Base-by-base conservation (phyloP, 176 grass and related monocot genomes). In the Aegilops speltoides region DNA sequence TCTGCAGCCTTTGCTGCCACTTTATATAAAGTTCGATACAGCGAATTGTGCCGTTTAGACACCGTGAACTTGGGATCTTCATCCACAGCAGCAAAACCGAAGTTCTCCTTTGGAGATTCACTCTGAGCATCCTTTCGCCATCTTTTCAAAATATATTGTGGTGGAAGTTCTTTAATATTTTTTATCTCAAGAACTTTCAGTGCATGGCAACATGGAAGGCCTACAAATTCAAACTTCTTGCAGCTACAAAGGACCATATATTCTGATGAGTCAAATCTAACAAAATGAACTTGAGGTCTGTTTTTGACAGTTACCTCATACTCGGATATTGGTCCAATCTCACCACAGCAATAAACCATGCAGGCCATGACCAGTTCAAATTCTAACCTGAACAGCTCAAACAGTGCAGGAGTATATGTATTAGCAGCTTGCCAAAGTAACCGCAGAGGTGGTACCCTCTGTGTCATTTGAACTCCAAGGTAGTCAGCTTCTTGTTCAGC, bases 81-180 rank as follows among this genome's bases (percentile, higher is more conserved):
- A 34, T 95, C 93, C 40, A 80, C 74, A 68, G 83, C 45, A 10
- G 32, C 75, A 86, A 87, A 91, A 28, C 85, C 77, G 59, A 85
- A 79, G 82, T 85, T 97, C 83, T 90, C 88, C 52, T 78, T 83
- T 64, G 80, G 33, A 54, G 83, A 76, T 73, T 91, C 91, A 80
- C 80, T 90, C 64, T 91, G 90, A 50, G 95, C 95, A 89, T 95
- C 93, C 68, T 91, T 97, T 80, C 91, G 76, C 93, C 95, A 97
- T 88, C 93, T 97, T 82, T 95, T 90, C 85, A 97, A 81, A 68
- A 95, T 86, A 79, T 97, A 95, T 37, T 91, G 91, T 38, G 45
- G 80, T 81, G 93, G 95, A 69, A 97, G 89, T 84, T 97, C 95
- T 86, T 97, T 95, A 26, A 95, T 91, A 89, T 97, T 95, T 95